Conservation (phyloP, 202 grass and related monocot genomes). For the Schoenoplectus tabernaemontani region DNA sequence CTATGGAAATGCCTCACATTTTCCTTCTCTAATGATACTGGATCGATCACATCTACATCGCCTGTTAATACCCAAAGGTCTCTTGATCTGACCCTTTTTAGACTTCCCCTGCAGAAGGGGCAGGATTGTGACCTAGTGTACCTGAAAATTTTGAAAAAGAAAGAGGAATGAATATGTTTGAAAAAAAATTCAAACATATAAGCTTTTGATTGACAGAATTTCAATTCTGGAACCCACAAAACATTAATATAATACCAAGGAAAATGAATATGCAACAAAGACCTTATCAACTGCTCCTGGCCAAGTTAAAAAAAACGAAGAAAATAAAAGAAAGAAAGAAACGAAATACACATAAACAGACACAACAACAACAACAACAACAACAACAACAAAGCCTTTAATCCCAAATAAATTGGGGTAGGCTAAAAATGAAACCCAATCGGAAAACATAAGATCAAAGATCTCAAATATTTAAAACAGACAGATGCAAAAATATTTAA, state of each 20-base stretch:
- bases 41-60: constrained; percentile 74
- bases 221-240: background rate
- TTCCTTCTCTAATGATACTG: constrained; percentile 58
- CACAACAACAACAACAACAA: too few relatives aligned
- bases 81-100: constrained; percentile 67
- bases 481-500: background rate
- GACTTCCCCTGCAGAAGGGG: constrained; percentile 91
- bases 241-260: background rate
- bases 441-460: too few relatives aligned
- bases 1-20: constrained; percentile 76
- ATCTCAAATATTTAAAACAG: too few relatives aligned
- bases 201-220: background rate
- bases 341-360: background rate
- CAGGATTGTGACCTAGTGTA: constrained; percentile 86
- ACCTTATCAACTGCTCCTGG: background rate
- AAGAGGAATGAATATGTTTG: too few relatives aligned
- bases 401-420: too few relatives aligned
- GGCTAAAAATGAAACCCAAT: too few relatives aligned
- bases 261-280: background rate
- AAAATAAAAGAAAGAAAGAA: background rate
- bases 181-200: too few relatives aligned
- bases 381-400: too few relatives aligned
- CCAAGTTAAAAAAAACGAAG: background rate
- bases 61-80: constrained; percentile 96
- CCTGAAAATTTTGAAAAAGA: constrained; percentile 31